Percentiles rank a stretch among this genome's conserved stretches.
phyloP scores from a whole-genome alignment of 2,329 filamentous ascomycete genomes.

The Colletotrichum sp. region DNA sequence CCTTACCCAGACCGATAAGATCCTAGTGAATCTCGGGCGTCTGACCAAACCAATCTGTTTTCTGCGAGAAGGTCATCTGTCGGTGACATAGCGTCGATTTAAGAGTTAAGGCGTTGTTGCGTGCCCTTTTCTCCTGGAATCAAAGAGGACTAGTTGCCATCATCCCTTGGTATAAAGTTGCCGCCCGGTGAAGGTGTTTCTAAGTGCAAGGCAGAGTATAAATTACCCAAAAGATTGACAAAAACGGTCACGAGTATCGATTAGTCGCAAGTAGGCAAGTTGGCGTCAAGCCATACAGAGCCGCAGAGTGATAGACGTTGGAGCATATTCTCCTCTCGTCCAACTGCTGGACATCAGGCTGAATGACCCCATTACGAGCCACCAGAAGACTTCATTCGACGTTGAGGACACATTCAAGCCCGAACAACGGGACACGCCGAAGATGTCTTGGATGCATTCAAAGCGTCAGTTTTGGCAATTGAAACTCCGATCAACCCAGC shows the following conservation, averaged over 20 bases:
- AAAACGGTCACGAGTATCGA: not conserved
- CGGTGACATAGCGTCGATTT: not conserved
- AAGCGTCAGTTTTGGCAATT: conserved; percentile 12
- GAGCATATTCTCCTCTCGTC: not conserved
- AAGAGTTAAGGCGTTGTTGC: not conserved
- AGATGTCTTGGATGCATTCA: conserved; percentile 1
- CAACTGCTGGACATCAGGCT: not conserved
- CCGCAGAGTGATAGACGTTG: not conserved
- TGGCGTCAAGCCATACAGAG: not conserved
- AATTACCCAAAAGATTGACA: not conserved
- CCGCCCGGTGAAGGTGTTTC: not conserved
- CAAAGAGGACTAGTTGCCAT: not conserved
- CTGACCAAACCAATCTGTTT: not conserved
- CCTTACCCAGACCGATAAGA: not conserved
- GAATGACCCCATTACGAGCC: not conserved
- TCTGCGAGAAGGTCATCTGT: not conserved
- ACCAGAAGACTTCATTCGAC: not conserved
- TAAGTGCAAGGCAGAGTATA: not conserved
- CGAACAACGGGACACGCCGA: not conserved
- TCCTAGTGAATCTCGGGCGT: not conserved
- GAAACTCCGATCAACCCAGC: conserved; percentile 5
- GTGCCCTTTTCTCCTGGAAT: not conserved
- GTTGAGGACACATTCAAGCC: not conserved
- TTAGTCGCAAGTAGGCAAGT: not conserved
- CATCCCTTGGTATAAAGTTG: not conserved